A percentile compares a stretch with the other conserved stretches of the same genome.
These are phyloP conservation scores for Astrothelium subdiscretum DNA, from an alignment of 495 filamentous ascomycete genomes.

Conservation along the genomic window DNA sequence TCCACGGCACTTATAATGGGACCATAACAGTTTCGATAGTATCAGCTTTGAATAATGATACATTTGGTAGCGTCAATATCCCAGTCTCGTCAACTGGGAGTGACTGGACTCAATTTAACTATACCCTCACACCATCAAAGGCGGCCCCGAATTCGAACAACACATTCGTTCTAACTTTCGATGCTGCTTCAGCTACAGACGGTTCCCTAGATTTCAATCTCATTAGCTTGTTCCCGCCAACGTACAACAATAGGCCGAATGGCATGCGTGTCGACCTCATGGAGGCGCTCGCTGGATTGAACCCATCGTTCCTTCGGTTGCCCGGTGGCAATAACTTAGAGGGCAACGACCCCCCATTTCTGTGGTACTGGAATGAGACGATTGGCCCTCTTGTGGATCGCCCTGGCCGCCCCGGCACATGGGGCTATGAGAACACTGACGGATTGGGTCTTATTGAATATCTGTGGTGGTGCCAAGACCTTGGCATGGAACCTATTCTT, in stretches of 20 bases:
- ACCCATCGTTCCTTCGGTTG: conserved; percentile 16
- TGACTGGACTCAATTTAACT: conserved; percentile 41
- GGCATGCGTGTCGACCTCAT: conserved; percentile 24
- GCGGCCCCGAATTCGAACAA: conserved; percentile 27
- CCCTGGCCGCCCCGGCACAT: conserved; percentile 24
- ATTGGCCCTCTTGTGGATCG: conserved; percentile 26
- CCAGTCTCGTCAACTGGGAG: conserved; percentile 24
- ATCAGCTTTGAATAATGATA: conserved; percentile 35
- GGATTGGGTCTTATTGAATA: conserved; percentile 28
- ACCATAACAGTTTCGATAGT: conserved; percentile 31
- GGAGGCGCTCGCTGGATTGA: conserved; percentile 23
- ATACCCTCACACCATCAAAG: conserved; percentile 26
- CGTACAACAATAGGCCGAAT: conserved; percentile 27
- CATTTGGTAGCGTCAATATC: conserved; percentile 33
- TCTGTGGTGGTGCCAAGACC: conserved; percentile 25
- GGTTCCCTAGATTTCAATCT: conserved; percentile 25
- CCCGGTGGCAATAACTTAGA: conserved; percentile 29
- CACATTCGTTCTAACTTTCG: conserved; percentile 27
- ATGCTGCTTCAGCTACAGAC: conserved; percentile 16
- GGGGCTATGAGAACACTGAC: conserved; percentile 28
- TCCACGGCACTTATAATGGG: conserved; percentile 23
- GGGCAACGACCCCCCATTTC: conserved; percentile 21
- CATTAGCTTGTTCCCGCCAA: conserved; percentile 28
- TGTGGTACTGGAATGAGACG: conserved; percentile 29
- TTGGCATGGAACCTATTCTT: conserved; percentile 25